Evolutionary conservation across 345 rosid genomes (phyloP), one percentile per base, ranked within the genome.

Genomic region (Camelina neglecta): DNA sequence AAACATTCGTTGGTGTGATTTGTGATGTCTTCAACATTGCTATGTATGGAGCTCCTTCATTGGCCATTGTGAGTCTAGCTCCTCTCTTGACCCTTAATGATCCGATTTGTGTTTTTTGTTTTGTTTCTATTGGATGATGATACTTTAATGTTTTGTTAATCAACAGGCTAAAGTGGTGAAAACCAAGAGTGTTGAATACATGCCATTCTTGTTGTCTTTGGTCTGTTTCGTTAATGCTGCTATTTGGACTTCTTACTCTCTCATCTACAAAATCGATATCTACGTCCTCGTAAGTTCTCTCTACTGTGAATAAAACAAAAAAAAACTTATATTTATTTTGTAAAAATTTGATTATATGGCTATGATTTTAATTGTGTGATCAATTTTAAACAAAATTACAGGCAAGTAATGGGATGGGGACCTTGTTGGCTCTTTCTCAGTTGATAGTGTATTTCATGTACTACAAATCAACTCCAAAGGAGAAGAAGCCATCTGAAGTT

Each of bases 381-480:
- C 2, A 16, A 35, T 6, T 33, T 36, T 53, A 1, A 23, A 10
- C 20, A 18, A 36, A 3, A 4, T 11, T 10, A 63, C 75, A 92
- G 94, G 51, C 66, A 65, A 88, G 94, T 75, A 93, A 93, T 71
- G 90, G 88, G 3, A 45, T 81, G 0, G 96, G 96, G 16, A 64
- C 90, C 4, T 1, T 86, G 0, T 71, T 66, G 36, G 84, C 87
- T 11, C 53, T 42, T 0, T 7, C 38, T 0, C 96, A 87, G 57
- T 82, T 89, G 8, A 57, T 84, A 8, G 39, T 79, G 1, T 93
- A 89, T 47, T 68, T 54, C 0, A 9, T 64, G 7, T 87, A 83
- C 83, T 75, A 2, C 63, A 75, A 31, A 0, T 49, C 86, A 6
- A 82, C 88, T 0, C 83, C 89, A 0, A 58, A 67, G 16, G 75